phyloP scores from a whole-genome alignment of 2,329 filamentous ascomycete genomes.

The Colletotrichum paranaense region DNA sequence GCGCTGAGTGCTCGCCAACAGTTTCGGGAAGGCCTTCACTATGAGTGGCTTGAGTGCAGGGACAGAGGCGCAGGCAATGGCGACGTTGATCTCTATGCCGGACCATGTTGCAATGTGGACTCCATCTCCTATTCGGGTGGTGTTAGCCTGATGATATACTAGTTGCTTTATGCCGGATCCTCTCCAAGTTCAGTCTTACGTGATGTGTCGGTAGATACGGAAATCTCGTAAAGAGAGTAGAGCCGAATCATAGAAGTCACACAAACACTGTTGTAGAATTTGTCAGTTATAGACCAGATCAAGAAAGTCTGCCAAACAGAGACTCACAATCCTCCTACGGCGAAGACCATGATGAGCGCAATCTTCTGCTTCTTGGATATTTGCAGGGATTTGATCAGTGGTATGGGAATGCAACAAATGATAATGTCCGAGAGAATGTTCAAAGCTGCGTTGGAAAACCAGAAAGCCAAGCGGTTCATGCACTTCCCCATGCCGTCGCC shows the following conservation, averaged over 20 bases:
- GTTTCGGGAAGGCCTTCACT: conserved; percentile 39
- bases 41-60: conserved; percentile 47
- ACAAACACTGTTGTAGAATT: no score
- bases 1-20: conserved; percentile 5
- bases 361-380: conserved; percentile 53
- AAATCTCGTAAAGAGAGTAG: conserved; percentile 32
- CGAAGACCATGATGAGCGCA: conserved; percentile 52
- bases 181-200: no score
- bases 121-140: neutral
- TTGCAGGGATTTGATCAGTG: conserved; percentile 45
- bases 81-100: conserved; percentile 47
- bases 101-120: conserved; percentile 39
- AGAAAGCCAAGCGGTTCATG: conserved; percentile 38
- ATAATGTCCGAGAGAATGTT: conserved; percentile 46
- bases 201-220: no score
- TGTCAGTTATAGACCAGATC: no score
- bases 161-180: no score
- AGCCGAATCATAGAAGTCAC: conserved; percentile 5
- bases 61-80: conserved; percentile 48
- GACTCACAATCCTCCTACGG: conserved; percentile 46
- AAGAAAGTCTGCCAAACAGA: no score
- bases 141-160: no score
- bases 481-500: conserved; percentile 35
- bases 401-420: conserved; percentile 3
- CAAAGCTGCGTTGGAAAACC: conserved; percentile 42